Base-by-base conservation (phyloP, 108 stramenopile species). In the Fistulifera pelliculosa region DNA sequence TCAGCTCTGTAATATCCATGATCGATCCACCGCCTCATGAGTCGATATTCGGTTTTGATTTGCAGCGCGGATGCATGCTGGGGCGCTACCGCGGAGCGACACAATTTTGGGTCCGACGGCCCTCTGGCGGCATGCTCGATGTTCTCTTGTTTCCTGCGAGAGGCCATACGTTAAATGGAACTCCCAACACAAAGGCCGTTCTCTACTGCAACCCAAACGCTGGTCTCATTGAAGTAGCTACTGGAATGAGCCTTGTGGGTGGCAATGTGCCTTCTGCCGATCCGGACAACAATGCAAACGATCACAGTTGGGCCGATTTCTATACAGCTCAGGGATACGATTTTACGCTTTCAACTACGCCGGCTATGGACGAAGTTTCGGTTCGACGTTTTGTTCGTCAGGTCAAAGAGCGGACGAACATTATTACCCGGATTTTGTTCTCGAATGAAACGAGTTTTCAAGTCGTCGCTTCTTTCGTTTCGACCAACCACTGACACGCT, bases 201-300 rank as follows among this genome's bases (percentile, higher is more conserved):
- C 48, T 93, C 52, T 93, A 88, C 53, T 93, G 91, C 70, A 93
- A 93, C 61, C 91, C 91, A 1, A 93, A 93, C 62, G 91, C 91
- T 14, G 87, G 91, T 1, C 60, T 93, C 52, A 66, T 75, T 31
- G 91, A 93, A 62, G 85, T 87, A 3, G 80, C 85, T 11, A 73
- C 90, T 17, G 90, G 90, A 17, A 70, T 92, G 73, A 85, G 90
- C 17, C 47, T 93, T 1, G 81, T 73, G 21, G 81, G 83, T 1
- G 90, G 90, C 8, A 91, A 91, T 53, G 68, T 84, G 8, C 40
- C 58, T 52, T n/a, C 40, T 22, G 39, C 27, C 2, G 60, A 65
- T 14, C 49, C 49, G 8, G 66, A 71, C 23, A 63, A 66, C 18
- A 22, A 62, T 39, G 45, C 41, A 38, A 64, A 69, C 23, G 73